Evolutionary conservation across 2,329 filamentous ascomycete species (phyloP).

Genomic region (Aureobasidium sp.): DNA sequence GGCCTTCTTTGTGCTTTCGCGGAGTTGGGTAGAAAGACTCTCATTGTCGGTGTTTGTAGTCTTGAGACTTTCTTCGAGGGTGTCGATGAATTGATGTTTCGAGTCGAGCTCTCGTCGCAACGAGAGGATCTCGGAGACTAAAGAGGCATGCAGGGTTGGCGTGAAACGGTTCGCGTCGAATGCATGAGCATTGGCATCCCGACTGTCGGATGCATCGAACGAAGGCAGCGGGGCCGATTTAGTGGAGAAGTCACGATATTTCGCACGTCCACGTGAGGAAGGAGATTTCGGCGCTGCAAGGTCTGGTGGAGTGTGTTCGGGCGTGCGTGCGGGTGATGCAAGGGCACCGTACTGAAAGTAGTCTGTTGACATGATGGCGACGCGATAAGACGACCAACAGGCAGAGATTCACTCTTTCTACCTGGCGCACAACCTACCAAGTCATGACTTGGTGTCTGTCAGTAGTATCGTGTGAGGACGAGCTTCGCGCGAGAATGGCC

Average conservation of each 20-base stretch:
- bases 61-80: constrained; percentile 69
- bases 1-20: constrained; percentile 64
- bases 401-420: neutral
- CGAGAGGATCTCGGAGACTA: constrained; percentile 88
- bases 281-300: constrained; percentile 52
- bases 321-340: constrained; percentile 64
- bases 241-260: constrained; percentile 56
- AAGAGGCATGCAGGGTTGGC: constrained; percentile 84
- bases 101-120: constrained; percentile 85
- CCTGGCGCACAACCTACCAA: neutral
- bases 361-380: constrained; percentile 32
- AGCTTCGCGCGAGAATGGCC: neutral
- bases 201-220: constrained; percentile 35
- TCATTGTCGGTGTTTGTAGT: constrained; percentile 68
- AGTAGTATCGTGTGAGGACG: neutral
- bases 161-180: constrained; percentile 90
- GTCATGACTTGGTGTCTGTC: neutral
- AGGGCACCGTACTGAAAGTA: constrained; percentile 52
- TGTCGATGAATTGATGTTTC: constrained; percentile 79
- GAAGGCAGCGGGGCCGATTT: constrained; percentile 52
- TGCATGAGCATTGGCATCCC: constrained; percentile 62
- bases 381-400: neutral
- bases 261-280: constrained; percentile 49
- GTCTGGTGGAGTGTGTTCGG: constrained; percentile 56
- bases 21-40: constrained; percentile 54